These are phyloP conservation scores for Scedosporium boydii DNA, from an alignment of 2,329 filamentous ascomycete species.

Conservation along the genomic window DNA sequence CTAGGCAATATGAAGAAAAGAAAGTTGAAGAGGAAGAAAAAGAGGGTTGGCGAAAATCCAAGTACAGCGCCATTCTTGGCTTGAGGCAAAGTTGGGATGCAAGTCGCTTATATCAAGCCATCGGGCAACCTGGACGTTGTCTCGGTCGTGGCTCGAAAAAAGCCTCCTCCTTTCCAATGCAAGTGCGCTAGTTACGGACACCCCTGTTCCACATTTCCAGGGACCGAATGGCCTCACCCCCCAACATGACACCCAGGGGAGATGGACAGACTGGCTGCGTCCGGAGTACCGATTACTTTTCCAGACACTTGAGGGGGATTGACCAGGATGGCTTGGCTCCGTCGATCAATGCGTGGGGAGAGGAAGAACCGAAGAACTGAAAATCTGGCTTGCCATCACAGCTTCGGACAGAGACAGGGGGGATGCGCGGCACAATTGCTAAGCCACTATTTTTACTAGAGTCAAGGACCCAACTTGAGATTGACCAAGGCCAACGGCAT, in stretches of 20 bases:
- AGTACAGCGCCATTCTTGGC: neutral
- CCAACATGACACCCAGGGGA: neutral
- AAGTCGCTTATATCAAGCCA: neutral
- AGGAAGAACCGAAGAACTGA: neutral
- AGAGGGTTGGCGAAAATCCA: neutral
- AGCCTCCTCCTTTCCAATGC: neutral
- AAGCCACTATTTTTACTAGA: neutral
- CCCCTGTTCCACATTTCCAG: neutral
- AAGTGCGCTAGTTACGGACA: neutral
- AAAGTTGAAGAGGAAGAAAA: neutral
- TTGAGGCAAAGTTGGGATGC: neutral
- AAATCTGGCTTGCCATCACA: neutral
- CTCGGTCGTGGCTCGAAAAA: neutral
- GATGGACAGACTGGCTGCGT: neutral
- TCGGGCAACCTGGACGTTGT: neutral
- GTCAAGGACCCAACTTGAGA: neutral
- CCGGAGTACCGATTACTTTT: no score
- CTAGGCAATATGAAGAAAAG: neutral
- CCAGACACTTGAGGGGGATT: no score
- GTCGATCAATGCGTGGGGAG: neutral
- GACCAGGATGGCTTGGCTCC: neutral
- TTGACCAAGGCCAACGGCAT: no score
- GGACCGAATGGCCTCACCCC: neutral
- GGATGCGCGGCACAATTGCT: neutral
- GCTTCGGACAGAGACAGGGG: neutral